Base-by-base conservation (phyloP, 441 rosid genomes). In the Iberis amara region DNA sequence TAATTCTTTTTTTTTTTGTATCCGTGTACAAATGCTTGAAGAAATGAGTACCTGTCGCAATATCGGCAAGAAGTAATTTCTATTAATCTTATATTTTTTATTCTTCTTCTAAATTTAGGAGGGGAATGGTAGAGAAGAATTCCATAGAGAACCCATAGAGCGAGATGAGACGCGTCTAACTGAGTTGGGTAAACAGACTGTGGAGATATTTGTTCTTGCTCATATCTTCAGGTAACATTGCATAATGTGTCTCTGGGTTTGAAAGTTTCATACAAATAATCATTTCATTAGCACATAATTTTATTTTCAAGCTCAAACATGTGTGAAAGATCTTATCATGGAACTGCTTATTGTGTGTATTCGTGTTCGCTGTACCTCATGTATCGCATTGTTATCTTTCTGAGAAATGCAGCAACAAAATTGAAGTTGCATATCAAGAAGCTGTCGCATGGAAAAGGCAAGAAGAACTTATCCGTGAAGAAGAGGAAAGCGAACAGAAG, bases 391-490 rank as follows among this genome's bases (percentile, higher is more conserved):
- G 21, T 11, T 24, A 12, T 33, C 8, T 57, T 18, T 57, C 31
- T 38, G 46, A 57, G 3, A 37, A 57, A 9, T 62, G 54, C 74
- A 89, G 97, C 78, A 81, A 74, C 65, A 86, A 84, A 72, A 82
- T 89, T 57, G 97, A 89, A 75, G 86, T 71, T 66, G 81, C 97
- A 40, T 82, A 89, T 68, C 95, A 84, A 82, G 95, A 89, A 72
- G 95, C 94, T 40, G 78, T 89, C 57, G 94, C 95, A 47, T 66
- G 82, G 70, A 82, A 73, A 77, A 81, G 91, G 78, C 97, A 89
- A 69, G 97, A 89, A 61, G 95, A 89, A 74, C 82, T 89, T 49
- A 89, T 86, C 44, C 97, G 95, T 48, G 97, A 86, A 73, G 94
- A 88, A 76, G 97, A 89, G 73, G 95, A 77, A 72, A 79, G 72